Evolutionary conservation across 306 rosid genomes (phyloP).

Genomic region (Medicago truncatula): MtrunA17r5.0-ANR NC_053046.1:20647501-20648000

Average conservation of each 20-base stretch:
- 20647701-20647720: slow-evolving; percentile 29
- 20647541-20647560: slow-evolving; percentile 27
- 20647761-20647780: slow-evolving; percentile 8
- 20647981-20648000: too few relatives aligned
- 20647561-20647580: slow-evolving; percentile 35
- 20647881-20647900: too few relatives aligned
- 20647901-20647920: too few relatives aligned
- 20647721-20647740: slow-evolving; percentile 42
- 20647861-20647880: too few relatives aligned
- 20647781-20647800: neutral
- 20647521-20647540: slow-evolving; percentile 15
- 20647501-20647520: slow-evolving; percentile 43
- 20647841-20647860: too few relatives aligned
- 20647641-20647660: slow-evolving; percentile 45
- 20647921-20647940: too few relatives aligned
- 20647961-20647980: too few relatives aligned
- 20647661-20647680: slow-evolving; percentile 5
- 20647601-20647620: slow-evolving; percentile 35
- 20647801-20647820: too few relatives aligned
- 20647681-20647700: slow-evolving; percentile 22
- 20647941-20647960: too few relatives aligned
- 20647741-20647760: slow-evolving; percentile 46
- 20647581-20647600: slow-evolving; percentile 40
- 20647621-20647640: slow-evolving; percentile 37
- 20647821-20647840: too few relatives aligned